phyloP scores from a whole-genome alignment of 495 filamentous ascomycete species.

The Neurospora hispaniola region DNA sequence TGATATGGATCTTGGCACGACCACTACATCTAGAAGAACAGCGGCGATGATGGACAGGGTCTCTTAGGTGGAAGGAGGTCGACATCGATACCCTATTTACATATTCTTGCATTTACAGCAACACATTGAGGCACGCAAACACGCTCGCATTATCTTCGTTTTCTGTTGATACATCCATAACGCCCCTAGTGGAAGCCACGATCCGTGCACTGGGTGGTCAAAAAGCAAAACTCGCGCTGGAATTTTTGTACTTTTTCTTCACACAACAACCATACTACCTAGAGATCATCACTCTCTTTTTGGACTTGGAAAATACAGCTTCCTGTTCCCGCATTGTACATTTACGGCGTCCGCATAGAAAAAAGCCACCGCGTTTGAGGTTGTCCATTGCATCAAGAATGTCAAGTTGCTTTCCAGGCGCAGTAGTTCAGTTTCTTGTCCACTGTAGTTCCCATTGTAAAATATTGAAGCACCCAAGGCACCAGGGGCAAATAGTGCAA shows the following conservation, averaged over 20 bases:
- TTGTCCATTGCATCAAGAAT: neutral
- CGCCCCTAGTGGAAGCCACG: too few relatives aligned
- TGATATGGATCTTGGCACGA: too few relatives aligned
- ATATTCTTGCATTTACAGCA: too few relatives aligned
- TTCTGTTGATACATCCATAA: fast-evolving
- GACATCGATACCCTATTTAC: too few relatives aligned
- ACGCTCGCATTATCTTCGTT: neutral
- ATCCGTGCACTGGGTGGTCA: too few relatives aligned
- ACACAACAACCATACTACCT: too few relatives aligned
- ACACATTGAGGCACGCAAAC: neutral
- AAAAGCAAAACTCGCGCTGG: too few relatives aligned
- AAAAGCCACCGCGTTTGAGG: neutral
- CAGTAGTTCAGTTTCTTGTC: neutral
- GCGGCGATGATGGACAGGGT: too few relatives aligned
- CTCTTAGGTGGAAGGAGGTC: too few relatives aligned
- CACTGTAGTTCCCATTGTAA: neutral
- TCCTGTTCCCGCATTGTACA: neutral
- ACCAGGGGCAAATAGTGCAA: too few relatives aligned
- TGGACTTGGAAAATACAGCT: neutral
- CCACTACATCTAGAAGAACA: too few relatives aligned
- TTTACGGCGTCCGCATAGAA: neutral
- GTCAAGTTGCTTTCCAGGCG: neutral
- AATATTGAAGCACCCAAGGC: neutral
- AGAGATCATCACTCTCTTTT: too few relatives aligned
- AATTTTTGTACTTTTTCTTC: neutral